Evolutionary conservation across 805 yeast species (phyloP), one percentile per base, ranked within the genome.

Genomic region (Saturnispora gosingensis): DNA sequence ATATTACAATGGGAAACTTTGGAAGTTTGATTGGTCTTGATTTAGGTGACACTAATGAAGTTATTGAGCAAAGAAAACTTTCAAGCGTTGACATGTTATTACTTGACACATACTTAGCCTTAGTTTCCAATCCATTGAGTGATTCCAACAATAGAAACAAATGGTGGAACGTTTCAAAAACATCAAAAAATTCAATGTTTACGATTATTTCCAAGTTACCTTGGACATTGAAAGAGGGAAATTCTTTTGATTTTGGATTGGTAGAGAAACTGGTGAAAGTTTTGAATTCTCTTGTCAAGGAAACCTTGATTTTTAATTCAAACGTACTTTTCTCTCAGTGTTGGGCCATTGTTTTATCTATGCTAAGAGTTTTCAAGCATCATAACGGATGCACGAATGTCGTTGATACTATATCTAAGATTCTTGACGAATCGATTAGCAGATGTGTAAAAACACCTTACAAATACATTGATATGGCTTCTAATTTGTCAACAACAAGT

Each of bases 391-490:
- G 54, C 25, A 58, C 56, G 0, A 43, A 48, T 5, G 54, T 56
- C 30, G 57, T 63, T 28, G 60, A 58, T 1, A 68, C 69, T 38
- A 61, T 88, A 2, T 83, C 88, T 83, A 70, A 69, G 10, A 64
- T 88, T 30, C 56, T 91, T 6, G 96, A 91, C 61, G 93, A 90
- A 63, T 70, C 88, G 0, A 73, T 88, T 30, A 72, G 88, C 1
- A 75, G 97, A 55, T 74, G 83, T 54, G 75, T 83, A 36, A 75
- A 78, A 55, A 67, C 88, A 0, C 97, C 98, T 0, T 93, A 85
- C 68, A 88, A 86, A 61, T 91, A 89, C 59, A 75, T 88, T 49
- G 97, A 91, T 61, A 55, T 65, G 72, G 80, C 43, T 16, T 54
- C 5, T 20, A 48, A 25, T 10, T 20, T 24, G 13, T 48, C 32